phyloP scores from a whole-genome alignment of 805 yeast species.

The Wickerhamiella brachini region DNA sequence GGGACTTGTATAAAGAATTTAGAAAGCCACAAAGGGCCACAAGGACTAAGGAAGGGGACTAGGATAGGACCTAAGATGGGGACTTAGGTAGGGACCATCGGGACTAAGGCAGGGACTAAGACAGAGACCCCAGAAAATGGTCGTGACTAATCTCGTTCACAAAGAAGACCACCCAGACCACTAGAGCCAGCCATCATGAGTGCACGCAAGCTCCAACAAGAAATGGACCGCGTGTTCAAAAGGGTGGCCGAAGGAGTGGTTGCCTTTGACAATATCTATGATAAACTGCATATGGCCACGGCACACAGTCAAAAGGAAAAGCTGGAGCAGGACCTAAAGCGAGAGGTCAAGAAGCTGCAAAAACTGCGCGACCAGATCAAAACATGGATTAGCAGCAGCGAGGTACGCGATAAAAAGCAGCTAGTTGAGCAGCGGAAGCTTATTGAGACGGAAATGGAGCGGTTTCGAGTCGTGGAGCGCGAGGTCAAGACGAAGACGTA shows the following conservation, averaged over 20 bases:
- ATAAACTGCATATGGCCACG: constrained; percentile 68
- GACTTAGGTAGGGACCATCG: no score
- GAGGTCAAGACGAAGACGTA: constrained; percentile 88
- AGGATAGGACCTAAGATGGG: no score
- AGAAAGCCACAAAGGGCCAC: no score
- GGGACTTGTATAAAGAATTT: no score
- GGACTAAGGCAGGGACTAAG: no score
- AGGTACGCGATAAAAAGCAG: constrained; percentile 77
- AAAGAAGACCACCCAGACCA: no score
- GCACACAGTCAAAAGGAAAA: constrained; percentile 85
- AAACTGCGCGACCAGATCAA: constrained; percentile 90
- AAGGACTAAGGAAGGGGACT: no score
- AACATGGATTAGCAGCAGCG: constrained; percentile 84
- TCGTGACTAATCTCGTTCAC: not conserved
- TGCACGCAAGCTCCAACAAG: constrained; percentile 29
- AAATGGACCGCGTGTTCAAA: constrained; percentile 84
- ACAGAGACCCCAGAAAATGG: no score
- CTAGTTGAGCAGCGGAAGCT: constrained; percentile 60
- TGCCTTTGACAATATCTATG: constrained; percentile 73
- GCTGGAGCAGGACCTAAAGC: constrained; percentile 74
- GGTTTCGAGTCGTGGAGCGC: constrained; percentile 88
- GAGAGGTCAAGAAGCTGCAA: constrained; percentile 89
- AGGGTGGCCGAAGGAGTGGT: constrained; percentile 86
- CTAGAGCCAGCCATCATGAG: constrained; percentile 21
- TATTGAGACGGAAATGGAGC: constrained; percentile 69